Evolutionary conservation across 495 filamentous ascomycete species (phyloP), one percentile per base, ranked within the genome.

Genomic region (Penicillium cosmopolitanum): DNA sequence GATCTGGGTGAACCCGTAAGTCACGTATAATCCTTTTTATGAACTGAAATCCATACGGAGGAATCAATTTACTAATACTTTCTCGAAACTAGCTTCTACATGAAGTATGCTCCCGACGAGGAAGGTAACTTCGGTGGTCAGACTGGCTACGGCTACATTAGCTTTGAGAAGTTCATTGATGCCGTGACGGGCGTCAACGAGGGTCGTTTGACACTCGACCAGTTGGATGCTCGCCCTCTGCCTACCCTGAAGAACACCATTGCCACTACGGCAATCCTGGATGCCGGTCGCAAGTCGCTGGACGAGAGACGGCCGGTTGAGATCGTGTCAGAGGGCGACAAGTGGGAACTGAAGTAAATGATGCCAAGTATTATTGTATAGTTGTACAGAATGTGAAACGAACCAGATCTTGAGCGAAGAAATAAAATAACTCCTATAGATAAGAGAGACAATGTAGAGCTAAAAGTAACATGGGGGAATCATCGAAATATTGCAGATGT

Each of bases 91-190:
- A 80, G 77, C 35, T 97, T 97, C 78, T 97, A 97, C 68, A 97
- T 97, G 93, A 85, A 87, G 64, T 97, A 97, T 67, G 93, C 93
- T 12, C 93, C 93, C 13, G 93, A 96, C 63, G 93, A 97, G 71
- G 91, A 96, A 71, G 93, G 93, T 16, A 96, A 96, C 75, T 97
- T 97, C 69, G 84, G 82, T 35, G 93, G 93, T 19, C 93, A 97
- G 72, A 89, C 86, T 7, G 93, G 93, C 1, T 97, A 97, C 67
- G 92, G 93, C 13, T 97, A 97, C 70, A 85, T 97, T 60, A 91
- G 87, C 55, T 94, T 97, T 69, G 93, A 97, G 80, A 97, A 97
- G 73, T 97, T 97, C 71, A 87, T 97, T 13, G 91, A 96, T 69
- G 92, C 89, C 4, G 91, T 92, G 63, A 87, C 85, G 10, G 84